Evolutionary conservation across 768 basidiomycete genomes (phyloP).

Genomic region (Rhizopogon vulgaris): DNA sequence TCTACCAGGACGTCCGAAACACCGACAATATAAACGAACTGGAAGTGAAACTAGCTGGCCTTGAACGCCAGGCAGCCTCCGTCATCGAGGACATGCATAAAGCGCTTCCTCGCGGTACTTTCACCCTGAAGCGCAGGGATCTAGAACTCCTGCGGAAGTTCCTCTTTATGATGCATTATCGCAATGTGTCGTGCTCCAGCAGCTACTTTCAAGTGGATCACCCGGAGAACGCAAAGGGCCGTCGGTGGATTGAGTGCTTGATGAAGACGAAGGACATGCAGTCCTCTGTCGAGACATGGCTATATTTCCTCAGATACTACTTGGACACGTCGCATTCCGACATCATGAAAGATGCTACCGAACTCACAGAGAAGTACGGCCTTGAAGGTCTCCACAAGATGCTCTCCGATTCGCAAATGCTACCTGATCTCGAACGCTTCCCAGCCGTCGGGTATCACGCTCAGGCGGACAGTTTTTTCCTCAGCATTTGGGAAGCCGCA

Average conservation of each 20-base stretch:
- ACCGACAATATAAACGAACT: conserved; percentile 18
- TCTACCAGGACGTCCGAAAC: conserved; percentile 21
- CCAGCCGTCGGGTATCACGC: conserved; percentile 19
- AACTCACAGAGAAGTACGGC: background rate
- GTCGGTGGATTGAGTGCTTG: conserved; percentile 19
- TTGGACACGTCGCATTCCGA: conserved; percentile 25
- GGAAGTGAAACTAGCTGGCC: conserved; percentile 20
- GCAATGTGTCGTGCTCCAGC: conserved; percentile 13
- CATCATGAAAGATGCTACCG: background rate
- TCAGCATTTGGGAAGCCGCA: conserved; percentile 33
- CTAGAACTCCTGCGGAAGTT: conserved; percentile 30
- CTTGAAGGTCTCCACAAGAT: background rate
- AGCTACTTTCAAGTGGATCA: conserved; percentile 24
- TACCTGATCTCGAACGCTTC: conserved; percentile 6
- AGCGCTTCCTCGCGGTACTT: background rate
- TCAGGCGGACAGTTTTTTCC: conserved; percentile 23
- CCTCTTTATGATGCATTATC: conserved; percentile 32
- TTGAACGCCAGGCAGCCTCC: conserved; percentile 22
- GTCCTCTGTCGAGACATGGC: conserved; percentile 23
- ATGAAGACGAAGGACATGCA: conserved; percentile 14
- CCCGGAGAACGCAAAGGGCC: conserved; percentile 13
- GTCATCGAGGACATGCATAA: conserved; percentile 15
- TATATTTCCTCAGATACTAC: conserved; percentile 25
- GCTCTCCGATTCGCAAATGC: background rate
- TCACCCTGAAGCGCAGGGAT: conserved; percentile 21